phyloP scores from a whole-genome alignment of 352 stramenopile species.

The Phytophthora uliginosa region DNA sequence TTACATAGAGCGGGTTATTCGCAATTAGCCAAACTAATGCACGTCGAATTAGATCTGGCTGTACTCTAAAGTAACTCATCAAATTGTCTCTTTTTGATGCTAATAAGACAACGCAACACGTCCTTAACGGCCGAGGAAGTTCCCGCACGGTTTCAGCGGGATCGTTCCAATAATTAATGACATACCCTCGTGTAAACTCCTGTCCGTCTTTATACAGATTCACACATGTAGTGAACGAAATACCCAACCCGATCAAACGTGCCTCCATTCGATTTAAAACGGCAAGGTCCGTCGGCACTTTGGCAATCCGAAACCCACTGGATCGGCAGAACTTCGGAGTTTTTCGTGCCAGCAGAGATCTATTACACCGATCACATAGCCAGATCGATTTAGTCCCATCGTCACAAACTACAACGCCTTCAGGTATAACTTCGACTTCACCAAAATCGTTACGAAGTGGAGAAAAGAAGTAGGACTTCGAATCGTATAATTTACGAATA shows the following conservation, averaged over 20 bases:
- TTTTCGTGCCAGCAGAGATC: neutral
- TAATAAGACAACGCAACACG: conserved; percentile 3
- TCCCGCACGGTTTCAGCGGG: neutral
- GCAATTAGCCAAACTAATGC: conserved; percentile 6
- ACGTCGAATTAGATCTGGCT: conserved; percentile 1
- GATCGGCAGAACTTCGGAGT: conserved; percentile 13
- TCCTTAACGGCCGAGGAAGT: conserved; percentile 5
- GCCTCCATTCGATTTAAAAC: conserved; percentile 16
- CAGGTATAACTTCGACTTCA: neutral
- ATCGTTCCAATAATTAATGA: conserved; percentile 23
- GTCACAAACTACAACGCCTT: neutral
- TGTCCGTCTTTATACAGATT: conserved; percentile 15
- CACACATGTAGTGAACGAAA: conserved; percentile 20
- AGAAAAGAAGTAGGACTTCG: neutral
- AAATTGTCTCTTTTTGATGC: neutral
- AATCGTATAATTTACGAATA: neutral
- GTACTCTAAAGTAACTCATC: neutral
- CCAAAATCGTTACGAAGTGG: conserved; percentile 2
- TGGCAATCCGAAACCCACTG: conserved; percentile 12
- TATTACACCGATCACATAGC: conserved; percentile 12
- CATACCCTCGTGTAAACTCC: conserved; percentile 2
- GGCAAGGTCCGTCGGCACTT: conserved; percentile 3
- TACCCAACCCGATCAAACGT: conserved; percentile 6
- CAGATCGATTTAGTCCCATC: neutral
- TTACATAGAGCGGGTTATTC: conserved; percentile 9